Conservation (phyloP, 1,139 yeast species). For the Candida sanyaensis region DNA sequence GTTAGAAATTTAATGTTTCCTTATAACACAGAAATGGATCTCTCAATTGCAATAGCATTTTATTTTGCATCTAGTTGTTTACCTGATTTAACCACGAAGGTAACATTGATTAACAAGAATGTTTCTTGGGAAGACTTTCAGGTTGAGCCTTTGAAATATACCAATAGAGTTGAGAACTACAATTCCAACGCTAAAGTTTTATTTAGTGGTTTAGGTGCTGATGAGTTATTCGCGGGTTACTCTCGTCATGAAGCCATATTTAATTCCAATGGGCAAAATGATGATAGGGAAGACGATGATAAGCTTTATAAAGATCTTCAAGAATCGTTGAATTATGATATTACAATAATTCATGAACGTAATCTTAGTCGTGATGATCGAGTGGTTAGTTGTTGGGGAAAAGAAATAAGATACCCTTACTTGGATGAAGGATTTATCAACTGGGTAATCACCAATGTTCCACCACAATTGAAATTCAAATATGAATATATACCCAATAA, state of each 20-base stretch:
- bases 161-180: slow-evolving; percentile 23
- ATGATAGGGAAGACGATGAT: slow-evolving; percentile 20
- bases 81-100: slow-evolving; percentile 27
- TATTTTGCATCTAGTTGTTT: slow-evolving; percentile 67
- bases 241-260: slow-evolving; percentile 68
- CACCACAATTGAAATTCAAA: slow-evolving; percentile 51
- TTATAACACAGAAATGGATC: slow-evolving; percentile 88
- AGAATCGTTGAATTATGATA: slow-evolving; percentile 65
- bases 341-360: slow-evolving; percentile 70
- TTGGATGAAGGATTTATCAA: slow-evolving; percentile 64
- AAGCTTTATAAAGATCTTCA: slow-evolving; percentile 27
- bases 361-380: slow-evolving; percentile 92
- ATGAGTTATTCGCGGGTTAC: slow-evolving; percentile 92
- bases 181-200: slow-evolving; percentile 64
- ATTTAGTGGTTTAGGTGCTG: slow-evolving; percentile 96
- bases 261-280: slow-evolving; percentile 23
- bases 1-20: slow-evolving; percentile 79
- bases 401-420: slow-evolving; percentile 88
- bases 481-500: slow-evolving; percentile 33
- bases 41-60: slow-evolving; percentile 92
- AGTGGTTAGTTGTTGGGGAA: slow-evolving; percentile 83
- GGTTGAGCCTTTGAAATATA: slow-evolving; percentile 15
- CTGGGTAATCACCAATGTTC: slow-evolving; percentile 49
- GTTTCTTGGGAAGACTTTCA: slow-evolving; percentile 26
- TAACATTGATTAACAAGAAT: slow-evolving; percentile 15